Conservation (phyloP, 2,329 filamentous ascomycete genomes). For the Xylariomycetidae sp. region DNA sequence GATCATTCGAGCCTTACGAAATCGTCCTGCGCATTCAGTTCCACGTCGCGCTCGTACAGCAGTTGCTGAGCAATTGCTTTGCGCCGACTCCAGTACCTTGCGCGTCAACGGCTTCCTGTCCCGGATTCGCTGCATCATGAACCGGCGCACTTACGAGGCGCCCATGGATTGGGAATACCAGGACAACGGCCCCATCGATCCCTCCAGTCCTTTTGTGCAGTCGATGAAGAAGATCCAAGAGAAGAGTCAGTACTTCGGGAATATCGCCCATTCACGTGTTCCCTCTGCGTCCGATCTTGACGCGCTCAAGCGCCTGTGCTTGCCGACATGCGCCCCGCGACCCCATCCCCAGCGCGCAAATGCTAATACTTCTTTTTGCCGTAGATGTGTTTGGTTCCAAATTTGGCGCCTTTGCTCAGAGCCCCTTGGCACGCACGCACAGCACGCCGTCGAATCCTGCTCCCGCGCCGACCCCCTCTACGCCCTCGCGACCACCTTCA, state of each 20-base stretch:
- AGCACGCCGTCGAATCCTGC: constrained; percentile 31
- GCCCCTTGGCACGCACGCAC: constrained; percentile 19
- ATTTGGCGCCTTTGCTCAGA: constrained; percentile 30
- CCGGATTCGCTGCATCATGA: constrained; percentile 30
- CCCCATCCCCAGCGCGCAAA: too few species aligned
- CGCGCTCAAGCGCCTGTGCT: too few species aligned
- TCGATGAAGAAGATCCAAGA: constrained; percentile 36
- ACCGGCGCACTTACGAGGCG: constrained; percentile 51
- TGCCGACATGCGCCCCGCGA: too few species aligned
- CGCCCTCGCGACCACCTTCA: constrained; percentile 28
- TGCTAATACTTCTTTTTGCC: constrained; percentile 13
- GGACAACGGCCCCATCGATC: constrained; percentile 50
- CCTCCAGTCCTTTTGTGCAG: constrained; percentile 56
- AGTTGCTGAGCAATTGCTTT: background rate
- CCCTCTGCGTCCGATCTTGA: too few species aligned
- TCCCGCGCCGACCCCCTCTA: constrained; percentile 25
- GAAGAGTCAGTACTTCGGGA: constrained; percentile 38
- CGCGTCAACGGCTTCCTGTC: background rate
- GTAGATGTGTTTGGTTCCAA: constrained; percentile 28
- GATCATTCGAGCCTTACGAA: too few species aligned
- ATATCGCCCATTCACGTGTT: too few species aligned
- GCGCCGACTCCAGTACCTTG: background rate
- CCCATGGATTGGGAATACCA: constrained; percentile 65
- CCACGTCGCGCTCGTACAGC: too few species aligned
- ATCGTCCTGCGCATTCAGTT: too few species aligned